phyloP scores from a whole-genome alignment of 768 basidiomycete genomes.

The Lepiota venenata region DNA sequence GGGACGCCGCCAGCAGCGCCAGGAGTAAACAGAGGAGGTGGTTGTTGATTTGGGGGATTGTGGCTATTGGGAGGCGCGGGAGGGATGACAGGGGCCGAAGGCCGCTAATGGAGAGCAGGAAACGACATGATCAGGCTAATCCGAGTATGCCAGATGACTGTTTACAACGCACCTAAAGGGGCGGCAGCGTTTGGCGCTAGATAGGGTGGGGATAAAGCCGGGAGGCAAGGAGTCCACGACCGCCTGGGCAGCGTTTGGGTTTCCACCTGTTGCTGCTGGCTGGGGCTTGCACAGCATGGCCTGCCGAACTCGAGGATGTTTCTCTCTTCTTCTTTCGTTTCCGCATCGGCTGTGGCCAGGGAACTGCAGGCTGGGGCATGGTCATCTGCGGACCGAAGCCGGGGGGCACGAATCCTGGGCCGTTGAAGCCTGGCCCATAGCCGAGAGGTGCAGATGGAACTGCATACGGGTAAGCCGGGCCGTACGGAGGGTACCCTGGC shows the following conservation, averaged over 20 bases:
- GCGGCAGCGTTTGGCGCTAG: conserved; percentile 16
- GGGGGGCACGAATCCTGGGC: conserved; percentile 14
- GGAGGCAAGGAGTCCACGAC: conserved; percentile 20
- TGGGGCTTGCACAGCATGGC: conserved; percentile 5
- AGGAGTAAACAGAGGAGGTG: conserved; percentile 15
- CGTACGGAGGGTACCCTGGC: conserved; percentile 8
- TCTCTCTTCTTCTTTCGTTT: conserved; percentile 6
- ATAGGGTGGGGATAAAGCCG: conserved; percentile 18
- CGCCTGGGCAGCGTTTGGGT: background rate
- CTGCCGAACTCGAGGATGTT: conserved; percentile 10
- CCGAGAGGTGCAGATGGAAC: background rate
- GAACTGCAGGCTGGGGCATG: conserved; percentile 22
- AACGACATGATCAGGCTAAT: background rate
- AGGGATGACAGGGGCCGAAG: conserved; percentile 14
- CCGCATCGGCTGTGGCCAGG: conserved; percentile 21
- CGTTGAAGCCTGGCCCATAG: conserved; percentile 13
- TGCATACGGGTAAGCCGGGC: conserved; percentile 4
- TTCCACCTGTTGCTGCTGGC: background rate
- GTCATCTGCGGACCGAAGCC: conserved; percentile 14
- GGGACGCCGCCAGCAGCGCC: conserved; percentile 3
- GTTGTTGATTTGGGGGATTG: conserved; percentile 5
- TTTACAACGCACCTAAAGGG: conserved; percentile 4
- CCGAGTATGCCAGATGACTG: background rate
- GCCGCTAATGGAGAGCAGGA: conserved; percentile 2
- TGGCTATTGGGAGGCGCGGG: background rate